Evolutionary conservation across 805 yeast species (phyloP), one percentile per base, ranked within the genome.

Genomic region (Candida cerambycidarum): DNA sequence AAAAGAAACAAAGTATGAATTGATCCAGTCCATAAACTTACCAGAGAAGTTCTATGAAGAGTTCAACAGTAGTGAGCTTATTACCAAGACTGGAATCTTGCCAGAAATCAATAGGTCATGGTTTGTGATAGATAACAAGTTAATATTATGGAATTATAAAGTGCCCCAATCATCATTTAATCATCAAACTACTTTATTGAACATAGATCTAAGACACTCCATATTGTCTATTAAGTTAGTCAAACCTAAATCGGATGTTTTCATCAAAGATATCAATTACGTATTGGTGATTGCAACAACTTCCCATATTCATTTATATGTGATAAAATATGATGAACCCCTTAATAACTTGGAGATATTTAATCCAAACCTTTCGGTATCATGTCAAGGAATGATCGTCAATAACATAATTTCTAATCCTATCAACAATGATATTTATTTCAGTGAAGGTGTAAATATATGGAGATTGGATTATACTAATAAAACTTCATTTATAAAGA

Each of bases 401-500:
- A 78, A 79, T 54, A 75, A 78, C 32, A 77, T 92, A 41, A 69
- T 75, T 0, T 69, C 78, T 2, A 78, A 79, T 54, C 79, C 79
- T 15, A 63, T 67, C 33, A 82, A 93, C 0, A 85, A 88, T 36
- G 89, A 92, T 43, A 79, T 93, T 4, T 88, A 87, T 58, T 88
- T 95, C 61, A 75, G 86, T 7, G 89, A 86, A 51, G 92, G 89
- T 1, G 65, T 73, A 28, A 81, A 90, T 52, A 73, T 93, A 32
- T 93, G 97, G 96, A 92, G 88, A 57, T 69, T 93, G 42, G 82
- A 80, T 45, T 93, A 93, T 59, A 77, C 90, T 5, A 85, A 83
- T 50, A 77, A 85, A 18, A 93, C 89, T 37, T 83, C 87, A 42
- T 92, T 96, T 87, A 89, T 89, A 59, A 80, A 82, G 48, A 83